Evolutionary conservation across 257 asterid species (phyloP), one percentile per base, ranked within the genome.

Genomic region (Misopates orontium): DNA sequence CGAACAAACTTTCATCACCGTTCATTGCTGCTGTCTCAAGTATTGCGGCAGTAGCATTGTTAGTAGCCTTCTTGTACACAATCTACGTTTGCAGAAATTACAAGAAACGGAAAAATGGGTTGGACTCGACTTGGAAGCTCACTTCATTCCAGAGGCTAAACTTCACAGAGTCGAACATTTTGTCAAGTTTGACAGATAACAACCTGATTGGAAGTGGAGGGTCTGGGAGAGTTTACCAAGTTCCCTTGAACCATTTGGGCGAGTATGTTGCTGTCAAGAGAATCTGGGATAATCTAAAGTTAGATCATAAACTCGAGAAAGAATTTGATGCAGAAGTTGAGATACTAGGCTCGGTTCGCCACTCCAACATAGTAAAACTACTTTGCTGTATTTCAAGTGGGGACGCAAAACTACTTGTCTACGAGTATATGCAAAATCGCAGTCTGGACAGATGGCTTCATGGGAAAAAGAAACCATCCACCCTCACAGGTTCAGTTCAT

Each of bases 391-490:
- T 91, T 55, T 85, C 85, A 10, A 64, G 87, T 2, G 82, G 79
- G 60, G 71, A 71, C 12, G 77, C 90, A 2, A 87, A 82, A 74
- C 81, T 91, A 42, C 92, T 91, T 0, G 96, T 91, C 15, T 91
- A 89, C 10, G 96, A 91, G 59, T 83, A 85, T 53, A 76, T 91
- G 96, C 91, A 89, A 51, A 89, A 92, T 14, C 73, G 78, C 0
- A 92, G 98, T 50, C 76, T 92, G 25, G 98, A 92, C 60, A 75
- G 69, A 54, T 89, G 98, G 98, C 79, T 92, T 66, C 96, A 84
- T 56, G 13, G 73, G 51, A 84, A 76, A 66, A 71, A 59, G 47
- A 75, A 73, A 41, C 7, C 63, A 18, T 47, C 60, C 10, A 44
- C 41, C 44, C 21, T 56, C 56, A 48, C 94, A 5, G 71, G 84